Conservation (phyloP, 2,329 filamentous ascomycete genomes). For the Colletotrichum cereale region DNA sequence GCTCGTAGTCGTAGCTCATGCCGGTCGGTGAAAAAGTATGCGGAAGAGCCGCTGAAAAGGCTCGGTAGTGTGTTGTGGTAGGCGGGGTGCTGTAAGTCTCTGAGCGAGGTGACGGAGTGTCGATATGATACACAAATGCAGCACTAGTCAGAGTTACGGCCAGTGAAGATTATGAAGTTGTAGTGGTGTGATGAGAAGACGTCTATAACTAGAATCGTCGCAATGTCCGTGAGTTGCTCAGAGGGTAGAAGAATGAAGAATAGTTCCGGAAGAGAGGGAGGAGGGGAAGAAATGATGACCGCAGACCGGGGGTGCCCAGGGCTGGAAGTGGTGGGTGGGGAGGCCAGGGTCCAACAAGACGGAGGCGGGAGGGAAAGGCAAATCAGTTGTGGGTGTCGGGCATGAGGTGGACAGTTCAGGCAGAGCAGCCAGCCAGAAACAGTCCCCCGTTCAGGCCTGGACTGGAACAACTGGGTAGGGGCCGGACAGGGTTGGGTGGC, state of each 20-base stretch:
- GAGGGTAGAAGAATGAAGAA: conserved; percentile 7
- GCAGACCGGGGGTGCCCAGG: conserved; percentile 28
- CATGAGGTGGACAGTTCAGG: conserved; percentile 18
- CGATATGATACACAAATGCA: not conserved
- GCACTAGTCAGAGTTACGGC: not conserved
- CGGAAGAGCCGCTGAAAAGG: conserved; percentile 4
- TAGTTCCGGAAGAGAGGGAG: conserved; percentile 7
- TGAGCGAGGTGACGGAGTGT: not conserved
- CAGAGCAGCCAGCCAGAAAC: conserved; percentile 28
- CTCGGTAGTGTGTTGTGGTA: conserved; percentile 4
- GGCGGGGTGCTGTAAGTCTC: conserved; percentile 26
- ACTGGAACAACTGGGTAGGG: conserved; percentile 17
- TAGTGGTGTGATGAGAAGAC: not conserved
- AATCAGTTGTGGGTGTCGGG: conserved; percentile 15
- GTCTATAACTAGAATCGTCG: not conserved
- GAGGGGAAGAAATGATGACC: conserved; percentile 26
- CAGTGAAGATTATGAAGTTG: conserved; percentile 1
- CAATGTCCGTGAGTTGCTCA: conserved; percentile 10
- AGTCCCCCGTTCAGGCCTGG: not conserved
- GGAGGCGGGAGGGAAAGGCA: conserved; percentile 32
- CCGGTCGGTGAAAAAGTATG: not conserved
- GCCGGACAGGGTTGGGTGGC: conserved; percentile 23
- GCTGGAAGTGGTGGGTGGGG: conserved; percentile 27
- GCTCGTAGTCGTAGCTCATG: conserved; percentile 68
- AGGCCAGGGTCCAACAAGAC: conserved; percentile 34